Evolutionary conservation across 1,284 basidiomycete genomes (phyloP).

Genomic region (Apiotrichum siamense): DNA sequence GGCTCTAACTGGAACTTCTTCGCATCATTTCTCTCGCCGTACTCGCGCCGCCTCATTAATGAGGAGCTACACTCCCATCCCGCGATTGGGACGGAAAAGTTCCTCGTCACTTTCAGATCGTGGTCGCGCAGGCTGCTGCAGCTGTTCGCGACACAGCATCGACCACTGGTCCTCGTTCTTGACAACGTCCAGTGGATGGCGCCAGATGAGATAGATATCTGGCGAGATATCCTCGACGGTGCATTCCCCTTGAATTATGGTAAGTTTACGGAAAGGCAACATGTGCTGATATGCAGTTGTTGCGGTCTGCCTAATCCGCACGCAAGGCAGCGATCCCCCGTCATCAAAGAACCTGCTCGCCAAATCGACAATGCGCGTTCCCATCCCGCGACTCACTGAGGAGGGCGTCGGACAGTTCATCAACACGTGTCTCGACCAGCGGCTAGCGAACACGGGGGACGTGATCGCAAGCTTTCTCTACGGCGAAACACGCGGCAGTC

Average conservation of each 20-base stretch:
- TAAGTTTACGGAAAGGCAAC: not conserved
- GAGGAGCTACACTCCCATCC: conserved; percentile 2
- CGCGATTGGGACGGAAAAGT: conserved; percentile 26
- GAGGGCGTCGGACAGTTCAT: conserved; percentile 21
- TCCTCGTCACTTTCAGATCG: conserved; percentile 23
- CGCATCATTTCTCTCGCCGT: conserved; percentile 26
- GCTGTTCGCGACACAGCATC: conserved; percentile 29
- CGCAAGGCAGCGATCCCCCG: not conserved
- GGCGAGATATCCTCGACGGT: conserved; percentile 1
- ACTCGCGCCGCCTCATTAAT: conserved; percentile 25
- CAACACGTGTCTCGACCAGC: conserved; percentile 20
- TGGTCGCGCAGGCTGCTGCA: conserved; percentile 34
- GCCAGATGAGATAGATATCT: conserved; percentile 27
- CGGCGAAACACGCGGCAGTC: conserved; percentile 28
- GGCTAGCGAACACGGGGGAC: conserved; percentile 9
- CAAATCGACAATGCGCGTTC: conserved; percentile 6
- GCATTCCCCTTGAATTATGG: not conserved
- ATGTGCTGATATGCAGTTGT: conserved; percentile 10
- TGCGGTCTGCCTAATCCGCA: conserved; percentile 21
- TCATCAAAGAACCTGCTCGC: not conserved
- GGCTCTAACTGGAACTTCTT: conserved; percentile 30
- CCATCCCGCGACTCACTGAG: conserved; percentile 22
- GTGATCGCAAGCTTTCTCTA: conserved; percentile 26
- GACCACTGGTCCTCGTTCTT: conserved; percentile 37
- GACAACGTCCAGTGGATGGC: conserved; percentile 44